Conservation (phyloP, 1,139 yeast genomes). For the Lodderomyces metapsilosis region DNA sequence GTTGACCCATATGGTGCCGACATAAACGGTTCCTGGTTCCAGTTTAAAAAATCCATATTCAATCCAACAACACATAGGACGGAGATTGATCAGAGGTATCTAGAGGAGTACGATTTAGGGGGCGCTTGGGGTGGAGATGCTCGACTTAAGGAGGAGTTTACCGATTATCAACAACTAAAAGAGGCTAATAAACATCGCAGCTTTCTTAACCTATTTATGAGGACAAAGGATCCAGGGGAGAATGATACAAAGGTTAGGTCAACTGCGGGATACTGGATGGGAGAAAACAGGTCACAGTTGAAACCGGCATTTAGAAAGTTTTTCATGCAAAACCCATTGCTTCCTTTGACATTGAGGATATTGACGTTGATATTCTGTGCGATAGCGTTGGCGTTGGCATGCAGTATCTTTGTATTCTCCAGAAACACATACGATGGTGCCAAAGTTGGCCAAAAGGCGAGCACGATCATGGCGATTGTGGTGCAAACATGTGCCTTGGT, state of each 20-base stretch:
- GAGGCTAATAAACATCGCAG: constrained; percentile 8
- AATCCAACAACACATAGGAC: constrained; percentile 35
- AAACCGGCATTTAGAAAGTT: constrained; percentile 58
- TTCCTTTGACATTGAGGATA: constrained; percentile 75
- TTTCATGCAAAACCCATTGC: constrained; percentile 71
- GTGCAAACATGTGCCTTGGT: constrained; percentile 79
- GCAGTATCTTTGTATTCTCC: constrained; percentile 58
- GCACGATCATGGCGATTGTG: constrained; percentile 87
- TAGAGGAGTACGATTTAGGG: constrained; percentile 24
- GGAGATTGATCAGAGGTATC: constrained; percentile 22
- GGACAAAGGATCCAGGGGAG: constrained; percentile 10
- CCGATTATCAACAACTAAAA: constrained; percentile 4
- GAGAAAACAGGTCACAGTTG: constrained; percentile 64
- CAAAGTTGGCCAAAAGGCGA: constrained; percentile 72
- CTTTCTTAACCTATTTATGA: constrained; percentile 8
- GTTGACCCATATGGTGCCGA: constrained; percentile 38
- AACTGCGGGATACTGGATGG: constrained; percentile 68
- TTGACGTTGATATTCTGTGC: constrained; percentile 61
- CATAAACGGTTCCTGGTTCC: constrained; percentile 40
- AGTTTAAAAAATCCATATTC: constrained; percentile 34
- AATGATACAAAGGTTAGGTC: constrained; percentile 41
- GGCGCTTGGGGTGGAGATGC: constrained; percentile 73
- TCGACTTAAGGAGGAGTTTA: constrained; percentile 38
- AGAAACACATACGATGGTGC: constrained; percentile 32
- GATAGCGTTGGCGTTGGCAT: constrained; percentile 66